phyloP scores from a whole-genome alignment of 768 basidiomycete genomes.

The Tremella fuciformis region DNA sequence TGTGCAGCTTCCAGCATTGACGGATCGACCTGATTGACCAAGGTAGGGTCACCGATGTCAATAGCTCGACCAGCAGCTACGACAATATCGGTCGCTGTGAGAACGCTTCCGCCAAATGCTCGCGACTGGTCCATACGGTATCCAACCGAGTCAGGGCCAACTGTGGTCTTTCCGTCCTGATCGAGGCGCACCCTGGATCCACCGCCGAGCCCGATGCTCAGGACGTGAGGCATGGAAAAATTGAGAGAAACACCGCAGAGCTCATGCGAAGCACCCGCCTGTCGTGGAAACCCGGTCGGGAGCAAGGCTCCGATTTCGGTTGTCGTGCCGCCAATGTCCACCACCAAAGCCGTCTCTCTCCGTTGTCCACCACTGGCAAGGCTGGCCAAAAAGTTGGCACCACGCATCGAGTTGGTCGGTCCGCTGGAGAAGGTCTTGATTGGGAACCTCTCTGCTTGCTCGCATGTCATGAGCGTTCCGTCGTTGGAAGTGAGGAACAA shows the following conservation, averaged over 20 bases:
- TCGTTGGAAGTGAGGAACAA: slow-evolving; percentile 52
- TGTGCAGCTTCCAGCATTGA: slow-evolving; percentile 51
- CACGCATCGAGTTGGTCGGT: slow-evolving; percentile 69
- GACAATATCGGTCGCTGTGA: slow-evolving; percentile 65
- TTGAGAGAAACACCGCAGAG: slow-evolving; percentile 63
- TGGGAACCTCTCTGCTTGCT: slow-evolving; percentile 60
- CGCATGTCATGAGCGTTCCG: slow-evolving; percentile 41
- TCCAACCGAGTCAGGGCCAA: slow-evolving; percentile 68
- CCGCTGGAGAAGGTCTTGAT: slow-evolving; percentile 65
- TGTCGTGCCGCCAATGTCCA: slow-evolving; percentile 67
- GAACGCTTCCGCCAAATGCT: slow-evolving; percentile 60
- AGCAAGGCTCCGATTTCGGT: slow-evolving; percentile 65
- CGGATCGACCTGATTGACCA: slow-evolving; percentile 42
- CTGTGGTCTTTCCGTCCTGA: slow-evolving; percentile 54
- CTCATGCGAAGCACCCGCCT: slow-evolving; percentile 63
- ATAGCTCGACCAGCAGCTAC: slow-evolving; percentile 53
- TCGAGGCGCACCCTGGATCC: slow-evolving; percentile 59
- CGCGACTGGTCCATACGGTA: slow-evolving; percentile 58
- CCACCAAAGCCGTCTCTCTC: slow-evolving; percentile 52
- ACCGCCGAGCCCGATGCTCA: slow-evolving; percentile 64
- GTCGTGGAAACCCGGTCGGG: slow-evolving; percentile 63
- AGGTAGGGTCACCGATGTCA: slow-evolving; percentile 41
- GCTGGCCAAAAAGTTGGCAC: slow-evolving; percentile 62
- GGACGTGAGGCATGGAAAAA: slow-evolving; percentile 49
- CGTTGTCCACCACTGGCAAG: slow-evolving; percentile 37